A percentile compares a stretch with the other conserved stretches of the same genome.
phyloP scores from a whole-genome alignment of 345 rosid genomes.

The Luvunga scandens region DNA sequence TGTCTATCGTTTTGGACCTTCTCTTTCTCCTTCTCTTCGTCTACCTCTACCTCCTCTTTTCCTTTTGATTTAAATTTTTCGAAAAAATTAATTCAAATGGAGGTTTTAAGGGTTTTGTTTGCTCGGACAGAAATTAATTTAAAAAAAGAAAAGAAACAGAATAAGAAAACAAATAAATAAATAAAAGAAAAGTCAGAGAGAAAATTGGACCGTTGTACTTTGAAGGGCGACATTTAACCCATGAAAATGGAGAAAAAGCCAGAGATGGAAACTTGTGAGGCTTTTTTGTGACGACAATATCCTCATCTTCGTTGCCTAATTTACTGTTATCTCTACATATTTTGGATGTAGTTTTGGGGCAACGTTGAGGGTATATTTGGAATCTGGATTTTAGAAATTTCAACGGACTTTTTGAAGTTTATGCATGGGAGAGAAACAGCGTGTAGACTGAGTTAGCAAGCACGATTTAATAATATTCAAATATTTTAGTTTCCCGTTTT shows the following conservation, averaged over 20 bases:
- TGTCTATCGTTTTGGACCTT: not conserved
- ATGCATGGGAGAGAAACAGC: not conserved
- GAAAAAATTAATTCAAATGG: too few relatives aligned
- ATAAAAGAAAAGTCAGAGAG: not conserved
- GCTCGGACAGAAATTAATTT: not conserved
- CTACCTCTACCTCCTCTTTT: not conserved
- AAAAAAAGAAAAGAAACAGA: not conserved
- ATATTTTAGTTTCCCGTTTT: not conserved
- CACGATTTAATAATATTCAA: too few relatives aligned
- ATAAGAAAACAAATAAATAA: not conserved
- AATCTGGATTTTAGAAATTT: not conserved
- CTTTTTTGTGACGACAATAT: not conserved
- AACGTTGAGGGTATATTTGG: not conserved
- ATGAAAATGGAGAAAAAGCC: not conserved
- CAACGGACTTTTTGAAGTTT: constrained; percentile 1
- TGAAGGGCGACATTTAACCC: not conserved
- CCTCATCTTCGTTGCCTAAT: not conserved
- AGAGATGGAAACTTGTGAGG: not conserved
- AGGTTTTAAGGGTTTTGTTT: constrained; percentile 18
- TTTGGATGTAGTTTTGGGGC: not conserved
- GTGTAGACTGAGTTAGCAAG: not conserved
- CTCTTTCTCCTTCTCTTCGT: not conserved
- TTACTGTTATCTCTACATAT: not conserved
- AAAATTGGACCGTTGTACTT: constrained; percentile 11
- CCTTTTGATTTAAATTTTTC: not conserved